These are phyloP conservation scores for Fusarium mundagurra DNA, from an alignment of 2,329 filamentous ascomycete species.

Conservation along the genomic window DNA sequence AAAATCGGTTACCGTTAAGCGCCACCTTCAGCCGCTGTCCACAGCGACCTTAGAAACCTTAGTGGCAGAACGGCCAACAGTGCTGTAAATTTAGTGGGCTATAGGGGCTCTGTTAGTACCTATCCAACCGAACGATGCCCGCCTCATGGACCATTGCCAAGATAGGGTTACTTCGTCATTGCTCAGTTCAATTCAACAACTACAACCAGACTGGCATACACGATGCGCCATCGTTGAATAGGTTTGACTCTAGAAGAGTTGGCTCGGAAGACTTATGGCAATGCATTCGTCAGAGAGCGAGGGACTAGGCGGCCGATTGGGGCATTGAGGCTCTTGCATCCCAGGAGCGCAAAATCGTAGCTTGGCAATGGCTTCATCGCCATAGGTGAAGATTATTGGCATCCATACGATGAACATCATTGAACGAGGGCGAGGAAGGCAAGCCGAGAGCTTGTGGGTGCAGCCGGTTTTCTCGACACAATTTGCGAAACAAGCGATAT, in stretches of 20 bases:
- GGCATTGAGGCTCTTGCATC: neutral
- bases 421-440: neutral
- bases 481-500: neutral
- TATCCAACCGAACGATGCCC: neutral
- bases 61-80: neutral
- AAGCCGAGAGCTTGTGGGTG: neutral
- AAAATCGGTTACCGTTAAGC: neutral
- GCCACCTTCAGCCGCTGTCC: neutral
- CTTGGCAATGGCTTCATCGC: neutral
- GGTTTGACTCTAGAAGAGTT: neutral
- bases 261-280: neutral
- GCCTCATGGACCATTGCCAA: neutral
- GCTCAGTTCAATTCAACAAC: neutral
- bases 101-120: neutral
- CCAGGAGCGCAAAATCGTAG: neutral
- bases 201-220: neutral
- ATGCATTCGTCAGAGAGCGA: neutral
- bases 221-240: neutral
- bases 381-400: neutral
- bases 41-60: neutral
- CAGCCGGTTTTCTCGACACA: neutral
- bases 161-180: neutral
- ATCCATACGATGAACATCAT: neutral
- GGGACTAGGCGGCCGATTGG: neutral
- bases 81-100: neutral